phyloP scores from a whole-genome alignment of 768 basidiomycete species.

The Auricularia cornea region DNA sequence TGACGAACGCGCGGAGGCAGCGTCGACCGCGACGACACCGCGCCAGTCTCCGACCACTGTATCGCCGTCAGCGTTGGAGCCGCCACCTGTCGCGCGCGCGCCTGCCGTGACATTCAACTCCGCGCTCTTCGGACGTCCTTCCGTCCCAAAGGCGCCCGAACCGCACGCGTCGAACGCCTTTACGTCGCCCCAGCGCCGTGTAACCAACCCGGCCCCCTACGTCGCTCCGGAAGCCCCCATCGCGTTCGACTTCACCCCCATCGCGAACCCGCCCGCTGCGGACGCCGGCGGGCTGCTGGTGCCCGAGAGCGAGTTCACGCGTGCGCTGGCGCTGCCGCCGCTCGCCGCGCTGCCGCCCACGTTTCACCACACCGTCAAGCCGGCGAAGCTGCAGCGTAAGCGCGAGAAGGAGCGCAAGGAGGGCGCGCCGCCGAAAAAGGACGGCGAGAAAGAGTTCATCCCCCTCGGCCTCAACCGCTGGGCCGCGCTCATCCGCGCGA shows the following conservation, averaged over 20 bases:
- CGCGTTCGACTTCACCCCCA: neutral
- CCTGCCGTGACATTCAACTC: neutral
- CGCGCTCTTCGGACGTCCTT: neutral
- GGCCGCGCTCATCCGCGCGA: constrained; percentile 64
- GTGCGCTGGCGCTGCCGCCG: constrained; percentile 35
- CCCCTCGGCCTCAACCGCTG: constrained; percentile 52
- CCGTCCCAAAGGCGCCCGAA: neutral
- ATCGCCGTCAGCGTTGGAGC: neutral
- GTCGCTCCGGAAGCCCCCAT: neutral
- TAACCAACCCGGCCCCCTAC: neutral
- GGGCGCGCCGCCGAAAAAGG: constrained; percentile 25
- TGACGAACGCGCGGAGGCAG: neutral
- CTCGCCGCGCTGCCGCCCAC: constrained; percentile 48
- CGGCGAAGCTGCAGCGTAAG: constrained; percentile 38
- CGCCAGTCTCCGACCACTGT: neutral
- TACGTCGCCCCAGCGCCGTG: neutral
- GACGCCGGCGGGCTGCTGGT: neutral
- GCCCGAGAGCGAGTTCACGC: neutral
- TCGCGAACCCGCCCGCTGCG: neutral
- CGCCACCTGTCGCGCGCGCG: neutral
- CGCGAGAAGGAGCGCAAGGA: constrained; percentile 43
- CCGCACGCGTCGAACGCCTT: neutral
- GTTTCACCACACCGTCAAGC: constrained; percentile 41
- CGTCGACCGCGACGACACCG: neutral
- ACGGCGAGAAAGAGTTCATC: constrained; percentile 30